phyloP scores from a whole-genome alignment of 2,329 filamentous ascomycete species.

The Penicillium sp. region DNA sequence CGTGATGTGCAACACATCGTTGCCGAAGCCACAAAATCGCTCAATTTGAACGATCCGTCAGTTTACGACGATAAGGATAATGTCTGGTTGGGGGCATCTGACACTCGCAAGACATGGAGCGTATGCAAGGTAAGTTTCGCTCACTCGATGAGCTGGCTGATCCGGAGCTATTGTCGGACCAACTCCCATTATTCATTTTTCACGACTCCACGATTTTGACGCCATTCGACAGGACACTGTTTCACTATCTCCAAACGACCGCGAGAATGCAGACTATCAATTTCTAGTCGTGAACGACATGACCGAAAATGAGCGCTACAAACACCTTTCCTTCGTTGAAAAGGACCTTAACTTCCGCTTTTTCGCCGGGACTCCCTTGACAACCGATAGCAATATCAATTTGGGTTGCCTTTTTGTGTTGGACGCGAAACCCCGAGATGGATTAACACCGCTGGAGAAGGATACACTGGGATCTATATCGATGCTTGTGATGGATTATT shows the following conservation, averaged over 20 bases:
- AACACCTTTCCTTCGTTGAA: slow-evolving; percentile 36
- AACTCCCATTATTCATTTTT: neutral
- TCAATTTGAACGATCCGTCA: slow-evolving; percentile 37
- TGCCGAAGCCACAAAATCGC: slow-evolving; percentile 49
- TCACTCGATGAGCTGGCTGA: neutral
- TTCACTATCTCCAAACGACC: slow-evolving; percentile 30
- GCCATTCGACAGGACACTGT: slow-evolving; percentile 32
- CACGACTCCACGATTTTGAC: slow-evolving; percentile 1
- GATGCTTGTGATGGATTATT: slow-evolving; percentile 57
- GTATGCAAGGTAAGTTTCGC: slow-evolving; percentile 35
- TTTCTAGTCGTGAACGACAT: slow-evolving; percentile 42
- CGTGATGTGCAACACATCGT: slow-evolving; percentile 50
- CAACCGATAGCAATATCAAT: slow-evolving; percentile 54
- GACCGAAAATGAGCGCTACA: slow-evolving; percentile 38
- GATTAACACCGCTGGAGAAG: slow-evolving; percentile 40
- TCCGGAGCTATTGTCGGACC: neutral
- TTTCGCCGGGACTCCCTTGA: slow-evolving; percentile 61
- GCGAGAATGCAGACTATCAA: slow-evolving; percentile 22
- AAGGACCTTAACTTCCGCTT: slow-evolving; percentile 44
- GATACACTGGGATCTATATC: slow-evolving; percentile 58
- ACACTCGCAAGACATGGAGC: slow-evolving; percentile 33
- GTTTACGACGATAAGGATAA: slow-evolving; percentile 33
- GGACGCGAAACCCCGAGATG: slow-evolving; percentile 55
- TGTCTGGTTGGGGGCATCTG: slow-evolving; percentile 34
- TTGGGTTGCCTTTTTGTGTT: slow-evolving; percentile 62